Conservation (phyloP, 257 asterid genomes). For the Hygrophila difformis region DNA sequence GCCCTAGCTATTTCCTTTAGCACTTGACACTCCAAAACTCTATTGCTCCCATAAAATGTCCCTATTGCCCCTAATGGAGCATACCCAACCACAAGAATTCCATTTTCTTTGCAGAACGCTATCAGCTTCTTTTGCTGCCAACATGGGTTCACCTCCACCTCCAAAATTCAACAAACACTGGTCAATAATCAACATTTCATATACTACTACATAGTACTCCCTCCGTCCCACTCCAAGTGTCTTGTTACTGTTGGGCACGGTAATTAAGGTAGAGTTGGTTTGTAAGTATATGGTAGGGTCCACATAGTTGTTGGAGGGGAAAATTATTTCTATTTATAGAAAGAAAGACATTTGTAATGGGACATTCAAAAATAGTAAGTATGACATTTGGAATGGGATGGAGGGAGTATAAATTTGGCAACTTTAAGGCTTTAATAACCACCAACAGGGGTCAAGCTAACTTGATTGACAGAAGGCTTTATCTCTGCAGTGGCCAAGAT, state of each 20-base stretch:
- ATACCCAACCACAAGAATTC: constrained; percentile 46
- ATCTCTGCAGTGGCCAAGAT: constrained; percentile 28
- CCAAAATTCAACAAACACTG: constrained; percentile 6
- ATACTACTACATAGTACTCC: too few relatives aligned
- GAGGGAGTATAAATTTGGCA: too few relatives aligned
- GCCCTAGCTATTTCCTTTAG: constrained; percentile 39
- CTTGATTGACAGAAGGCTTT: constrained; percentile 66
- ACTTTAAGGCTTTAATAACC: too few relatives aligned
- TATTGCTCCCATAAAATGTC: constrained; percentile 50
- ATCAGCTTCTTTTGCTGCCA: constrained; percentile 69
- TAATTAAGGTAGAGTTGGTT: too few relatives aligned
- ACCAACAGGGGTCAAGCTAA: constrained; percentile 9
- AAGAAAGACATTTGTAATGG: too few relatives aligned
- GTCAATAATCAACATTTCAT: not conserved
- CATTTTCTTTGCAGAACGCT: constrained; percentile 45
- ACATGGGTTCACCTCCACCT: constrained; percentile 77
- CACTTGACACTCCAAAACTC: constrained; percentile 44
- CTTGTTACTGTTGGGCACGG: too few relatives aligned
- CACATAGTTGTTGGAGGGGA: too few relatives aligned
- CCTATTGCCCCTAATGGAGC: constrained; percentile 43
- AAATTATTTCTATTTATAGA: too few relatives aligned
- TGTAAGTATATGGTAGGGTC: too few relatives aligned
- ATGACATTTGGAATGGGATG: too few relatives aligned
- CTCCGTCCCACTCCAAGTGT: too few relatives aligned
- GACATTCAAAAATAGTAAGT: too few relatives aligned